Percentiles rank a stretch among this genome's conserved stretches.
These are phyloP conservation scores for Penicillium psychrofluorescens DNA, from an alignment of 495 filamentous ascomycete species.

Conservation along the genomic window DNA sequence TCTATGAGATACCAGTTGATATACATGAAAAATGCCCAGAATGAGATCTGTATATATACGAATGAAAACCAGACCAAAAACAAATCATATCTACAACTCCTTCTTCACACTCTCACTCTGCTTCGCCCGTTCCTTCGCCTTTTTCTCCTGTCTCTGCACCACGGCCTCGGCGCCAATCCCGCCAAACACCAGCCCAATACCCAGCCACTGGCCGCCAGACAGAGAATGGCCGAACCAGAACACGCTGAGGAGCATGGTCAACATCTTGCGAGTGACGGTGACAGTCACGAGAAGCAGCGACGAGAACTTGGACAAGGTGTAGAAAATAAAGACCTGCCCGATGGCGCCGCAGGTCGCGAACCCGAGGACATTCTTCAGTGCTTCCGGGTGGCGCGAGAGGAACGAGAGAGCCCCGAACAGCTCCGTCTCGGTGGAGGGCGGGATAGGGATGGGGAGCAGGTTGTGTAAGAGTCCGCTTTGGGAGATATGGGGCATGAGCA, in stretches of 20 bases:
- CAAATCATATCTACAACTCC: conserved; percentile 16
- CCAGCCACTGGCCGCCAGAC: conserved; percentile 80
- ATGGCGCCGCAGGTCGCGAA: conserved; percentile 91
- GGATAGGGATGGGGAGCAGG: conserved; percentile 55
- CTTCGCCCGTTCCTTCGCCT: conserved; percentile 67
- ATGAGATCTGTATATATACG: conserved; percentile 4
- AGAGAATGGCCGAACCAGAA: conserved; percentile 89
- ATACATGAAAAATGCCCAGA: not conserved
- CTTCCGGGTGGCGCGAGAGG: conserved; percentile 65
- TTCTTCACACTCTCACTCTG: conserved; percentile 38
- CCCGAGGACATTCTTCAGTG: conserved; percentile 75
- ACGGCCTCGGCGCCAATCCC: conserved; percentile 86
- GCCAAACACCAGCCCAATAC: conserved; percentile 87
- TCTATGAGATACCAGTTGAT: no score
- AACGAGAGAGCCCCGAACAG: conserved; percentile 73
- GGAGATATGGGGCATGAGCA: conserved; percentile 71
- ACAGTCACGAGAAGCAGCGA: conserved; percentile 90
- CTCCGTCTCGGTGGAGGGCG: conserved; percentile 54
- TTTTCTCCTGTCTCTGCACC: conserved; percentile 77
- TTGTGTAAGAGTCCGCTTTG: conserved; percentile 57
- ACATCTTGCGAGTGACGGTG: conserved; percentile 96
- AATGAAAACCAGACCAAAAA: conserved; percentile 1
- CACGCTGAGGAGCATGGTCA: conserved; percentile 95
- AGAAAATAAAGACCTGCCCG: conserved; percentile 97
- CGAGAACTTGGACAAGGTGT: conserved; percentile 86